These are phyloP conservation scores for Omphalotus olearius DNA, from an alignment of 1,284 basidiomycete species.

Conservation along the genomic window DNA sequence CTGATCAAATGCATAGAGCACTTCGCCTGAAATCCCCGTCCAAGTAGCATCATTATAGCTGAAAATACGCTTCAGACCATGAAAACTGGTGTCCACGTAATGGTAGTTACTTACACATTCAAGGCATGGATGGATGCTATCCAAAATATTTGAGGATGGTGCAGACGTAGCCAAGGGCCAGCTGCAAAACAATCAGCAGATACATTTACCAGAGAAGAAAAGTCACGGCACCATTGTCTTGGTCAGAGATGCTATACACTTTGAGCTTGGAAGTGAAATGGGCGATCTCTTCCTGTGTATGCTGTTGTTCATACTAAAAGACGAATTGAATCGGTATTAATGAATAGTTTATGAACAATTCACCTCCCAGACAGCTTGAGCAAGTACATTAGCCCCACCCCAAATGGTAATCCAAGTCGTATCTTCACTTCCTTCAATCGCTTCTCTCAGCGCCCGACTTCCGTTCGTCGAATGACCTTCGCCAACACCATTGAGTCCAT, in stretches of 20 bases:
- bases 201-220: neutral
- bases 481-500: slow-evolving; percentile 14
- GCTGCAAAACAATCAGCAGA: neutral
- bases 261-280: slow-evolving; percentile 11
- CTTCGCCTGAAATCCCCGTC: slow-evolving; percentile 14
- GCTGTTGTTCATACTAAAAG: slow-evolving; percentile 7
- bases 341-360: neutral
- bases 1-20: slow-evolving; percentile 5
- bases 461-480: slow-evolving; percentile 10
- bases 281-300: slow-evolving; percentile 8
- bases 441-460: slow-evolving; percentile 4
- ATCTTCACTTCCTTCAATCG: slow-evolving; percentile 9
- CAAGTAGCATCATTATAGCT: slow-evolving; percentile 6
- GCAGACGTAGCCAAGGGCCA: slow-evolving; percentile 12
- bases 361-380: slow-evolving; percentile 7
- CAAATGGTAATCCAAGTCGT: slow-evolving; percentile 12
- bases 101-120: slow-evolving; percentile 6
- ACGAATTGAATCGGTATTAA: neutral
- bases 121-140: slow-evolving; percentile 11
- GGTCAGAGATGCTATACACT: slow-evolving; percentile 15
- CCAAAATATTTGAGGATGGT: slow-evolving; percentile 13
- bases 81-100: neutral
- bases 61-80: neutral
- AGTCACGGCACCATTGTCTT: slow-evolving; percentile 9
- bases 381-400: slow-evolving; percentile 14